Evolutionary conservation across 345 rosid genomes (phyloP).

Genomic region (Eucalyptus cloeziana): DNA sequence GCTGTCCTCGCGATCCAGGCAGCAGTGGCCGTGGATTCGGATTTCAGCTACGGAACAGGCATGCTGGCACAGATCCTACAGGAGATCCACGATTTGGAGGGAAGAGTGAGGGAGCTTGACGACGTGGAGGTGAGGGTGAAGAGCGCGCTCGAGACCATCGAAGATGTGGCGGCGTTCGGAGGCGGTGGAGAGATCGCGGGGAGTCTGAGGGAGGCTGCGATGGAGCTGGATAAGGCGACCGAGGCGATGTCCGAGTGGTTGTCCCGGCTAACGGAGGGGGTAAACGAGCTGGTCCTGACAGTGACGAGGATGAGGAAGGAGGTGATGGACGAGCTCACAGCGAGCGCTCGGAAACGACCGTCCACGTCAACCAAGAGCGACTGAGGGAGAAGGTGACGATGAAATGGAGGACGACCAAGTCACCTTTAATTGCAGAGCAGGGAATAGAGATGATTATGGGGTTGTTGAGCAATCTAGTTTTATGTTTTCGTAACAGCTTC

Average conservation of each 20-base stretch:
- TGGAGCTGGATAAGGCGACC: not conserved
- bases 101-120: not conserved
- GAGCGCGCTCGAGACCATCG: not conserved
- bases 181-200: fast-evolving
- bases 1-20: not conserved
- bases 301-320: not conserved
- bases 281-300: not conserved
- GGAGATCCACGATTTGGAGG: not conserved
- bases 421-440: not conserved
- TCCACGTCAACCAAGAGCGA: not conserved
- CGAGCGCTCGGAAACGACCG: too few relatives aligned
- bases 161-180: not conserved
- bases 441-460: not conserved
- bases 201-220: not conserved
- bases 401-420: not conserved
- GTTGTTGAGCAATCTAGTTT: not conserved
- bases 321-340: not conserved
- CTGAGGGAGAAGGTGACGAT: not conserved
- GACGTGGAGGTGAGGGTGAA: not conserved
- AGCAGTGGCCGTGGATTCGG: not conserved
- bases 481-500: not conserved
- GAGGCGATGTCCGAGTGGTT: not conserved
- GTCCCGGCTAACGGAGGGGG: not conserved
- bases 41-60: not conserved
- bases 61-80: not conserved